Evolutionary conservation across 495 filamentous ascomycete species (phyloP), one percentile per base, ranked within the genome.

Genomic region (Melanomma pulvis-pyrius): DNA sequence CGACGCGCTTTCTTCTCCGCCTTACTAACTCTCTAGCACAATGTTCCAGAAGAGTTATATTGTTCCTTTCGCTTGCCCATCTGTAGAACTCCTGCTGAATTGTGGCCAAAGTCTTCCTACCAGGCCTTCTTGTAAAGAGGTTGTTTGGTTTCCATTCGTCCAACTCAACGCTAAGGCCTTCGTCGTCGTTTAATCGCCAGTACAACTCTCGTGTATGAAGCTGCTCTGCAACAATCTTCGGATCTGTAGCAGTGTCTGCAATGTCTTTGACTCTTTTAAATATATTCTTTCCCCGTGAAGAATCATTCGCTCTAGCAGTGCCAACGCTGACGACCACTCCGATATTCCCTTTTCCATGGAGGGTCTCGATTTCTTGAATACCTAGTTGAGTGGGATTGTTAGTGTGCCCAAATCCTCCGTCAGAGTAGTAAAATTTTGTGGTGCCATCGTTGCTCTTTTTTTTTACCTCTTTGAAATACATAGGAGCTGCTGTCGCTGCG

Each of bases 81-180:
- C 19, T 26, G 12, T 48, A 28, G 57, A 60, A 60, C 12, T 15
- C 21, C n/a, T 6, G 3, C 41, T 34, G 1, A 5, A 60, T 60
- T 11, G 19, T 32, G 7, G 5, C 28, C 24, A 60, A 17, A 5
- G 57, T 60, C 15, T 60, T 49, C 3, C 21, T 21, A 1, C 57
- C 57, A 17, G 57, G 57, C 2, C 30, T 4, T 25, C 12, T 48
- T 24, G 57, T 48, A 24, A 50, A 49, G 4, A 29, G 12, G 6
- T 41, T 21, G 17, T 34, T 60, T 12, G 57, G 57, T 60, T 49
- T 48, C 57, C 57, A 60, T 30, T 60, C 57, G 41, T 60, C 57
- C 1, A 60, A n/a, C 17, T 60, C 57, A n/a, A 60, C 39, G 26
- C n/a, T 30, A 13, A 60, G n/a, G 39, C 57, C 57, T 21, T 30